phyloP scores from a whole-genome alignment of 106 monocot genomes.

The Xerophyta viscosa region DNA sequence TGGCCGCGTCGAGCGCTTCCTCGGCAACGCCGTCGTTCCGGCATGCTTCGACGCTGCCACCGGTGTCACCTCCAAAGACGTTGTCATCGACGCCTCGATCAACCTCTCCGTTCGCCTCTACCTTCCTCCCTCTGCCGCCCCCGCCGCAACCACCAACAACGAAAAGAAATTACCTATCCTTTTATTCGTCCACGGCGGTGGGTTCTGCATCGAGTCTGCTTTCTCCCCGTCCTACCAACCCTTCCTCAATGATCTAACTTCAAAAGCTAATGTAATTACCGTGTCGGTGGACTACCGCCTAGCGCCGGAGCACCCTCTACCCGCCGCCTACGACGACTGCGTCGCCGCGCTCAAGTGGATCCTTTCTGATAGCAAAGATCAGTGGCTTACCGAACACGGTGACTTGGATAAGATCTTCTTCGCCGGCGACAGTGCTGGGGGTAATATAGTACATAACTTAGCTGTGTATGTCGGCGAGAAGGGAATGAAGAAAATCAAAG shows the following conservation, averaged over 20 bases:
- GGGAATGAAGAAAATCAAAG: neutral
- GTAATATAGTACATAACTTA: constrained; percentile 20
- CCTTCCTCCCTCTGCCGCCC: constrained; percentile 2
- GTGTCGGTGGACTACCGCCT: constrained; percentile 23
- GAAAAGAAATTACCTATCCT: neutral
- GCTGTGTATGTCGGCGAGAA: constrained; percentile 11
- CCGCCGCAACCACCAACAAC: too few relatives aligned
- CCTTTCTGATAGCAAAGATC: neutral
- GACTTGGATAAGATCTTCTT: constrained; percentile 32
- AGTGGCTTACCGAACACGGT: constrained; percentile 25
- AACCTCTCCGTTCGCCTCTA: constrained; percentile 3
- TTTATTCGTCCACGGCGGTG: constrained; percentile 7
- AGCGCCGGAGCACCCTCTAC: constrained; percentile 28
- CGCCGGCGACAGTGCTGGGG: constrained; percentile 49
- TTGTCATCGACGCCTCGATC: neutral
- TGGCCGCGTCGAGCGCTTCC: neutral
- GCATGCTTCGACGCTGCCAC: neutral
- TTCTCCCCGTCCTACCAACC: neutral
- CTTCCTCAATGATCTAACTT: neutral
- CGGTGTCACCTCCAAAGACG: neutral
- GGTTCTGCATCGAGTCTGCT: constrained; percentile 2
- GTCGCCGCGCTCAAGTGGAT: neutral
- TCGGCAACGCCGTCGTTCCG: neutral
- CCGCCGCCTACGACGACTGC: constrained; percentile 15
- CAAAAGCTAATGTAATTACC: neutral